phyloP scores from a whole-genome alignment of 495 filamentous ascomycete genomes.

The Hypoxylon lenormandii region DNA sequence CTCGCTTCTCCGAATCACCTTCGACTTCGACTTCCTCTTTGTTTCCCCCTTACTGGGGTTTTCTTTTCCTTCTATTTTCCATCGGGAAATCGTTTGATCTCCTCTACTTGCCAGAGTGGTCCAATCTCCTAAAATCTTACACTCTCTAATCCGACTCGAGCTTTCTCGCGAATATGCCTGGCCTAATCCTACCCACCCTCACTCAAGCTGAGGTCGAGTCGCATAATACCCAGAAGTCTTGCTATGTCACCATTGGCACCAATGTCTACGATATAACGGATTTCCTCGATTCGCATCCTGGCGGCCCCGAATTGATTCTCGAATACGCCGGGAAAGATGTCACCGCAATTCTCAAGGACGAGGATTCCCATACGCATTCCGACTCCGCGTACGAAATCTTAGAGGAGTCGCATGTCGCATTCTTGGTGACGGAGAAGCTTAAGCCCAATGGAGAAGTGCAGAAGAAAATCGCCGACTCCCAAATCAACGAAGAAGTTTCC shows the following conservation, averaged over 20 bases:
- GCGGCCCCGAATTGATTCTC: slow-evolving; percentile 86
- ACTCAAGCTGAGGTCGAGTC: slow-evolving; percentile 79
- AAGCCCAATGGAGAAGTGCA: slow-evolving; percentile 42
- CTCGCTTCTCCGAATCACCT: slow-evolving; percentile 26
- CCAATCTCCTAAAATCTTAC: not conserved
- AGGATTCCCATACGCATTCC: slow-evolving; percentile 82
- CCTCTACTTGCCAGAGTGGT: not conserved
- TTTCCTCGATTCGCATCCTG: slow-evolving; percentile 89
- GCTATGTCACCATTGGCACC: slow-evolving; percentile 88
- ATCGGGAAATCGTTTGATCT: slow-evolving; percentile 6
- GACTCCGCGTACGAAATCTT: slow-evolving; percentile 95
- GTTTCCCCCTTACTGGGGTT: no score
- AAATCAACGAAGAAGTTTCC: slow-evolving; percentile 52
- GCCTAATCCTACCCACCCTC: slow-evolving; percentile 79
- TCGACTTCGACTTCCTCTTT: not conserved
- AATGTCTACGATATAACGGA: slow-evolving; percentile 95
- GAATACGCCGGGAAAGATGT: slow-evolving; percentile 93
- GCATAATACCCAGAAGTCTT: slow-evolving; percentile 83
- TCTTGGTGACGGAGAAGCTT: slow-evolving; percentile 68
- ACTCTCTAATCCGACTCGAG: slow-evolving; percentile 13
- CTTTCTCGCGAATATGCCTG: slow-evolving; percentile 54
- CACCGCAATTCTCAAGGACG: slow-evolving; percentile 82
- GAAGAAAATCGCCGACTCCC: slow-evolving; percentile 34
- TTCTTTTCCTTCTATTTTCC: slow-evolving; percentile 6
- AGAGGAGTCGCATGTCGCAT: slow-evolving; percentile 80